Percentiles rank a stretch among this genome's conserved stretches.
Evolutionary conservation across 257 asterid genomes (phyloP).

Genomic region (Solanum neorickii): DNA sequence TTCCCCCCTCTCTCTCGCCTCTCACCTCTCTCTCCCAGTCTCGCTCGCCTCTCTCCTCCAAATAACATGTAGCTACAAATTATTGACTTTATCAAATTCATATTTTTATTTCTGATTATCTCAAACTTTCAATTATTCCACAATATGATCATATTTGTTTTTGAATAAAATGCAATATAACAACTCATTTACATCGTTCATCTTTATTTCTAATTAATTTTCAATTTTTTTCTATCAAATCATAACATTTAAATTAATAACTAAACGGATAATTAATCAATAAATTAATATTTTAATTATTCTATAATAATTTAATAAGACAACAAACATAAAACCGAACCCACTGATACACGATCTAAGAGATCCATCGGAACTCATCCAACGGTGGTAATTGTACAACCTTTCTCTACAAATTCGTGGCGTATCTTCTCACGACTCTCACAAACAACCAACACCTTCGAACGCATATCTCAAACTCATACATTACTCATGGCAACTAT

Average conservation of each 20-base stretch:
- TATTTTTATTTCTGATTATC: too few species aligned
- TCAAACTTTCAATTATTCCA: not conserved
- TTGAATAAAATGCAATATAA: not conserved
- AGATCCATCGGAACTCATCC: not conserved
- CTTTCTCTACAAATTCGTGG: not conserved
- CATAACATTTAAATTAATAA: not conserved
- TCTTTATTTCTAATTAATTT: not conserved
- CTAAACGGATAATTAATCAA: too few species aligned
- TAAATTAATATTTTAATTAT: too few species aligned
- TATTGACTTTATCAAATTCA: too few species aligned
- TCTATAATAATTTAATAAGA: too few species aligned
- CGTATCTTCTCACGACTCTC: not conserved
- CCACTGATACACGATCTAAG: not conserved
- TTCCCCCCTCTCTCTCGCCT: too few species aligned
- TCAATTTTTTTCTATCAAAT: too few species aligned
- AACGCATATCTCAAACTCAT: not conserved
- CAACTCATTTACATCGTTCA: too few species aligned
- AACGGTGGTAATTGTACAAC: not conserved
- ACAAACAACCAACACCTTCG: not conserved
- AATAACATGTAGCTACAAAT: too few species aligned
- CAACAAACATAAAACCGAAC: not conserved
- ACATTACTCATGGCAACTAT: constrained; percentile 43
- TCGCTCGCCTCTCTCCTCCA: too few species aligned
- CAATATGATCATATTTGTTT: not conserved
- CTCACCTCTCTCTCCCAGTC: too few species aligned